Evolutionary conservation across 768 basidiomycete species (phyloP), one percentile per base, ranked within the genome.

Genomic region (Trametes cubensis): DNA sequence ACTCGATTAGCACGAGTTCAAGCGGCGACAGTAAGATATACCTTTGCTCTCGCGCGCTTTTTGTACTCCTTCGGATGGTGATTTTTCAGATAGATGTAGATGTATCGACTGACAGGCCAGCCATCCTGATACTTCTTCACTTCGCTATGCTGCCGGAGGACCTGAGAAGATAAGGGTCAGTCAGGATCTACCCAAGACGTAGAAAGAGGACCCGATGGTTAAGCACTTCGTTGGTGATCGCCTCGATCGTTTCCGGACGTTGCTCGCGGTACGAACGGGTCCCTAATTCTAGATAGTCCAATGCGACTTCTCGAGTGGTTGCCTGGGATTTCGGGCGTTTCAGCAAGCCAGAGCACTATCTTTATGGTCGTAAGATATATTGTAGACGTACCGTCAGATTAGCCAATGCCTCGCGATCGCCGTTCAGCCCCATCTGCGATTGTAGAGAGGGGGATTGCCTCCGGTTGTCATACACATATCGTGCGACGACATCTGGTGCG

Each of bases 41-140:
- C n/a, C n/a, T n/a, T 21, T 20, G 15, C 14, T 23, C 26, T 42
- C 21, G 39, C 23, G 44, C 3, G 3, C 20, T 17, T 34, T 26
- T 55, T 55, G 26, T 38, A 14, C 4, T 0, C 11, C 56, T 49
- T 40, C 38, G 56, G 47, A 14, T 49, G 47, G 25, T 49, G n/a
- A 20, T 58, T 58, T 25, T 58, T 58, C 7, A 58, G 56, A 17
- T 41, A 48, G 15, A 49, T 49, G 18, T 26, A 17, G 20, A 58
- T 58, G 23, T 49, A 58, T 7, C 56, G 4, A 7, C 17, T 18
- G 13, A 58, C 47, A 2, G 56, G 56, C 56, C 56, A 58, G 21
- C 46, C 47, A 25, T 58, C 46, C 23, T 28, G 21, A 23, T 49
- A 58, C 26, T 40, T 48, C 15, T 39, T 23, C 21, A 49, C 8